phyloP scores from a whole-genome alignment of 2,329 filamentous ascomycete genomes.

The Aciculosporium take region DNA sequence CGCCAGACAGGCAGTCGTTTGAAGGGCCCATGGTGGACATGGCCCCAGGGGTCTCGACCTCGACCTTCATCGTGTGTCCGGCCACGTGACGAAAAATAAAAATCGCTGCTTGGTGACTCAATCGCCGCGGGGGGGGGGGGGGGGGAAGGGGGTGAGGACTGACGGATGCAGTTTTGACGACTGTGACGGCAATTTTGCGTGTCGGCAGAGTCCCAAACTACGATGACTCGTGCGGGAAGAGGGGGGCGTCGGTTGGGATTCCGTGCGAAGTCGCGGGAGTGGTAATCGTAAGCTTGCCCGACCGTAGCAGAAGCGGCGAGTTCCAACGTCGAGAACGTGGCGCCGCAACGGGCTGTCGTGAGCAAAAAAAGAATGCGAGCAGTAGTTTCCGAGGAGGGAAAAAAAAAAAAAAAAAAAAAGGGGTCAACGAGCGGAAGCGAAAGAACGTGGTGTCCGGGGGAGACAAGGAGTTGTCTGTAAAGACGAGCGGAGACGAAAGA shows the following conservation, averaged over 20 bases:
- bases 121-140: not conserved
- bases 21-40: conserved; percentile 13
- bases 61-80: conserved; percentile 22
- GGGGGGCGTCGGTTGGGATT: not conserved
- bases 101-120: not conserved
- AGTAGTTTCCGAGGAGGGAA: no score
- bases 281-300: not conserved
- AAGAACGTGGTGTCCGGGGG: no score
- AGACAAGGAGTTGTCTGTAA: no score
- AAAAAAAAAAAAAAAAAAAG: not conserved
- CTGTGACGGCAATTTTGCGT: not conserved
- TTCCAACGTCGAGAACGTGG: not conserved
- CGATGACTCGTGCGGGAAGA: not conserved
- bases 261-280: not conserved
- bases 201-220: not conserved
- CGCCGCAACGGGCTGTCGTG: not conserved
- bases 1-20: conserved; percentile 11
- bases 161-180: not conserved
- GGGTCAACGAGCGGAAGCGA: no score
- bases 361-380: not conserved
- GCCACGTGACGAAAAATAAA: not conserved
- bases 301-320: not conserved
- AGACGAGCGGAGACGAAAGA: no score
- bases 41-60: conserved; percentile 24
- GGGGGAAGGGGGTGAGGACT: no score